These are phyloP conservation scores for Fraxinus albicans DNA, from an alignment of 305 asterid species.

Conservation along the genomic window DNA sequence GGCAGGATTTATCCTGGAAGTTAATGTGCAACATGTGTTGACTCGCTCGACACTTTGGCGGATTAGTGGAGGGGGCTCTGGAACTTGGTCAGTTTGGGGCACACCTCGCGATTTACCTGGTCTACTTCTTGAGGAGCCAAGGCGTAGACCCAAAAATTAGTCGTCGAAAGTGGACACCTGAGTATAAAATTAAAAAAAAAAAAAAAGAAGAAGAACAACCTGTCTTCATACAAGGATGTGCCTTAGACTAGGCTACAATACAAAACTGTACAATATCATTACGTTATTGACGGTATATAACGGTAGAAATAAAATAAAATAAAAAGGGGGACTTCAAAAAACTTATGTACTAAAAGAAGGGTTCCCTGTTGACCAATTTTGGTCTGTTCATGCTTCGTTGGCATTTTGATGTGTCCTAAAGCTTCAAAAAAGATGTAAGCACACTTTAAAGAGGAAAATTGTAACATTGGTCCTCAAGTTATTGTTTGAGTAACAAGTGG, in stretches of 20 bases:
- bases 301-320: background rate
- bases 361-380: conserved; percentile 18
- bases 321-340: background rate
- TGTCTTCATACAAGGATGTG: background rate
- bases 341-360: background rate
- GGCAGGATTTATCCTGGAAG: no score
- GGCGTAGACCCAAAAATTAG: no score
- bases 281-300: background rate
- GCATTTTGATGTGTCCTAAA: conserved; percentile 10
- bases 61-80: no score
- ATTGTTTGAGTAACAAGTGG: background rate
- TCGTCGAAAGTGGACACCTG: no score
- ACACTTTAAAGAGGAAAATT: background rate
- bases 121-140: no score
- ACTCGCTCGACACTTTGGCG: no score
- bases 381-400: conserved; percentile 5
- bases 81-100: no score
- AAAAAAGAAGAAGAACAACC: no score
- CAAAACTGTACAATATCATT: background rate
- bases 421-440: background rate
- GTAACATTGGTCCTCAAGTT: background rate
- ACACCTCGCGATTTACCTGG: no score
- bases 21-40: no score
- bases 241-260: background rate
- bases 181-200: no score